Evolutionary conservation across 805 yeast species (phyloP).

Genomic region (Wickerhamomyces chaumierensis): DNA sequence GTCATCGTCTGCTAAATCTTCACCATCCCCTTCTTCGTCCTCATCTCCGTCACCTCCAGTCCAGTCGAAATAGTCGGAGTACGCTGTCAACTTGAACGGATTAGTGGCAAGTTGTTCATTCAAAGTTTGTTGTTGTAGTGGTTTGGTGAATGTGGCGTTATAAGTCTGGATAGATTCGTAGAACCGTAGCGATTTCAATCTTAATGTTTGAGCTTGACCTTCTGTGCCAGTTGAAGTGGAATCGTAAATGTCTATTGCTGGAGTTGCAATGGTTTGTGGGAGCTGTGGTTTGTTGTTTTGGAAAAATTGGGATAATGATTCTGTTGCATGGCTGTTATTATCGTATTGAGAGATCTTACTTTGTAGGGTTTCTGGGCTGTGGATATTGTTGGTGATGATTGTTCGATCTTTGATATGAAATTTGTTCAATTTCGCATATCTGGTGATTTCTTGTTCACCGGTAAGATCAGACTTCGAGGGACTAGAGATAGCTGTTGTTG

Average conservation of each 20-base stretch:
- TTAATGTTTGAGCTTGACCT: conserved; percentile 21
- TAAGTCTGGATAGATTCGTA: conserved; percentile 45
- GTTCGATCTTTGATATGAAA: background rate
- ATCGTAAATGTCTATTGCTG: conserved; percentile 12
- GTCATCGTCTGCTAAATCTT: conserved; percentile 43
- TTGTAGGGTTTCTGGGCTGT: too few relatives aligned
- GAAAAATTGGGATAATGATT: background rate
- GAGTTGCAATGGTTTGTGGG: too few relatives aligned
- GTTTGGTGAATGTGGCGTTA: conserved; percentile 39
- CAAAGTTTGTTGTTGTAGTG: conserved; percentile 21
- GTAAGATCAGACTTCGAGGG: background rate
- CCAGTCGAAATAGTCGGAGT: conserved; percentile 45
- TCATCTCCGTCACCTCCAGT: conserved; percentile 41
- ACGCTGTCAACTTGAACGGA: conserved; percentile 30
- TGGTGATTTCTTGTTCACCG: background rate
- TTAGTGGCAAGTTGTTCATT: conserved; percentile 14
- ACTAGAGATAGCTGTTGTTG: background rate
- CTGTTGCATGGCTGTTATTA: background rate
- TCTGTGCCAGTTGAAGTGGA: background rate
- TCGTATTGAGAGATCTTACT: background rate
- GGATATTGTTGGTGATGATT: too few relatives aligned
- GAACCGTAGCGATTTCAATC: conserved; percentile 28
- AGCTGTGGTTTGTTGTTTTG: background rate
- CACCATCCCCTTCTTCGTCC: conserved; percentile 46
- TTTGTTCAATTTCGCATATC: background rate